Base-by-base conservation (phyloP, 768 basidiomycete species). In the Tricholoma hemisulphureum region DNA sequence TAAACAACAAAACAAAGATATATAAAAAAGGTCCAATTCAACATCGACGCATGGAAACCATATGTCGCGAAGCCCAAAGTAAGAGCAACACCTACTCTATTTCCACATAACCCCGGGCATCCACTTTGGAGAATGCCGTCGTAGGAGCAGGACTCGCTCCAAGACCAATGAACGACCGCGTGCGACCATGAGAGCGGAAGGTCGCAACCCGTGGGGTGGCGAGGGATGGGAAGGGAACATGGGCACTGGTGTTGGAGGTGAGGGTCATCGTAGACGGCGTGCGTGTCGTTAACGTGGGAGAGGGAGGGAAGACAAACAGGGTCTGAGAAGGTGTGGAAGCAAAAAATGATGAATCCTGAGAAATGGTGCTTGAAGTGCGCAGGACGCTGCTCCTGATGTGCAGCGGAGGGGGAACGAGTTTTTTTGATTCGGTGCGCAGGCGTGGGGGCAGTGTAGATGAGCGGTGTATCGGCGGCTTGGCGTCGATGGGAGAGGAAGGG, bases 221-320 rank as follows among this genome's bases (percentile, higher is more conserved):
- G 59, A 83, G 70, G 41, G 77, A 78, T 18, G 85, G 86, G 69
- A 87, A 86, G 4, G 85, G 77, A 58, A 83, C 61, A 62, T 69
- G 63, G 49, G 72, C 69, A 56, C 72, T 75, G 58, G 83, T 61
- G 62, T 78, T 87, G 59, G 89, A 88, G 45, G 84, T 90, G 55
- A 93, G 75, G 34, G 88, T 92, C 84, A 93, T 86, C 32, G 91
- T 89, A 48, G 90, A 89, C 24, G 92, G 89, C 52, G 88, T 91
- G 53, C 80, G 81, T 45, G 84, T 77, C 65, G 77, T 79, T 60
- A 76, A 64, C 48, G 79, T 84, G 49, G 71, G 90, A 4, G 91
- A 93, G 29, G 91, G 90, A 1, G 91, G 91, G 67, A 93, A 93
- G 34, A 93, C 86, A 63, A 93, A 93, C 46, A 93, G 78, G 0